A percentile compares a stretch with the other conserved stretches of the same genome.
These are phyloP conservation scores for Scutellospora calospora DNA, from an alignment of 371 early-diverging fungal species.

Conservation along the genomic window DNA sequence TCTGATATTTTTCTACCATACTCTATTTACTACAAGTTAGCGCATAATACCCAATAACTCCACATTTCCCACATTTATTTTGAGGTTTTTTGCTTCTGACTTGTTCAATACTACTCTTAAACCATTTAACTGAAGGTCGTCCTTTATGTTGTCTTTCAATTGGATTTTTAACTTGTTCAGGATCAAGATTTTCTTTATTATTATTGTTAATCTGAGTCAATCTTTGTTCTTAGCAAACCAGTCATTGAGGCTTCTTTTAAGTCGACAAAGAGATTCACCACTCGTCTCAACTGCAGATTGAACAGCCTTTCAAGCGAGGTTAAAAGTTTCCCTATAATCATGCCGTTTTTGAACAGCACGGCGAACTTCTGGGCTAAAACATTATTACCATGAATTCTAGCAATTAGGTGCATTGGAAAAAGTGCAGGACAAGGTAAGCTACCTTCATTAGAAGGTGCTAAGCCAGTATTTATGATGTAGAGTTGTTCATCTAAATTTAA, in stretches of 20 bases:
- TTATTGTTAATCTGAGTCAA: background rate
- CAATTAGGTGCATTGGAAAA: background rate
- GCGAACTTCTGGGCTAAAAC: slow-evolving; percentile 1
- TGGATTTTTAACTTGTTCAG: slow-evolving; percentile 9
- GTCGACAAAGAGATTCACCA: background rate
- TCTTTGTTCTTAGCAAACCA: background rate
- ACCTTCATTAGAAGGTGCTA: background rate
- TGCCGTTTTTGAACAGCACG: background rate
- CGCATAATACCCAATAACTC: background rate
- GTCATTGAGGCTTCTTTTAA: background rate
- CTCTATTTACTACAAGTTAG: background rate
- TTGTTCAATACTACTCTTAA: background rate
- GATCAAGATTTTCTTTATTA: background rate
- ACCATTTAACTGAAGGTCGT: background rate
- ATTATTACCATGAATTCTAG: background rate
- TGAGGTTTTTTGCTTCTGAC: background rate
- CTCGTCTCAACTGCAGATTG: background rate
- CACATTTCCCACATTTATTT: background rate
- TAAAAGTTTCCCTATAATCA: background rate
- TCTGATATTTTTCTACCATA: background rate
- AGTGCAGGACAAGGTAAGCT: background rate
- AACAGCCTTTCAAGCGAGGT: background rate
- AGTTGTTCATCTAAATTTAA: background rate
- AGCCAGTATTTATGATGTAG: background rate
- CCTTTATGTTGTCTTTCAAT: background rate